Percentiles rank a stretch among this genome's conserved stretches.
Conservation (phyloP, 202 grass and related monocot species). For the Brachypodium distachyon region DNA sequence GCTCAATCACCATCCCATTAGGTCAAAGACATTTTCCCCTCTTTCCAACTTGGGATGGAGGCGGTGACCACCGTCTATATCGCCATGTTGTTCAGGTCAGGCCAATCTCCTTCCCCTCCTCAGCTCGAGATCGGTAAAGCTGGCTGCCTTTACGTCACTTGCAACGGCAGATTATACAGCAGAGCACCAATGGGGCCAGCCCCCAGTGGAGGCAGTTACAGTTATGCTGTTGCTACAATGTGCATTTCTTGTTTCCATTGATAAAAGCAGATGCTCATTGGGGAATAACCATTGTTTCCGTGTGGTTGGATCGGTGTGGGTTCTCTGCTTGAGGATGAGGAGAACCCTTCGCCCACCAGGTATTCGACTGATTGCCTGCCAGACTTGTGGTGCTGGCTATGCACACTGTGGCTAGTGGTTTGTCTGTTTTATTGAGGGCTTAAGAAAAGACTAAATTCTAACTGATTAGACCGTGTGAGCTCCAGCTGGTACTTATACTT, state of each 20-base stretch:
- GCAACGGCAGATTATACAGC: too few species aligned
- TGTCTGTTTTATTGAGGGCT: background rate
- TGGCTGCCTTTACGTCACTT: background rate
- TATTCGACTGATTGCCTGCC: background rate
- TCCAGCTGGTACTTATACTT: background rate
- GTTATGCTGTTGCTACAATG: too few species aligned
- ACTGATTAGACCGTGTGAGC: background rate
- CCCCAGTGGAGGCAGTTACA: too few species aligned
- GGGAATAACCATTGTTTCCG: background rate
- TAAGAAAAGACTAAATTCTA: background rate
- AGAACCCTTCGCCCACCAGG: background rate
- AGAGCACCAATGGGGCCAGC: too few species aligned
- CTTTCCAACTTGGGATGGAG: background rate
- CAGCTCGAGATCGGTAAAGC: background rate
- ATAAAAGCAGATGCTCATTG: background rate
- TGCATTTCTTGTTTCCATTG: constrained; percentile 15
- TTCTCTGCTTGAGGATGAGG: background rate
- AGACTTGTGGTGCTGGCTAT: background rate
- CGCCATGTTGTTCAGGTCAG: constrained; percentile 4
- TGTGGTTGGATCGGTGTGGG: background rate
- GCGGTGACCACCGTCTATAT: background rate
- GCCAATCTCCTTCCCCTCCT: background rate
- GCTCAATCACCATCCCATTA: background rate
- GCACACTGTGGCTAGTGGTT: background rate
- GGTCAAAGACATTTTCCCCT: background rate